Evolutionary conservation across 1,284 basidiomycete species (phyloP).

Genomic region (Cryptococcus jaspeensis): DNA sequence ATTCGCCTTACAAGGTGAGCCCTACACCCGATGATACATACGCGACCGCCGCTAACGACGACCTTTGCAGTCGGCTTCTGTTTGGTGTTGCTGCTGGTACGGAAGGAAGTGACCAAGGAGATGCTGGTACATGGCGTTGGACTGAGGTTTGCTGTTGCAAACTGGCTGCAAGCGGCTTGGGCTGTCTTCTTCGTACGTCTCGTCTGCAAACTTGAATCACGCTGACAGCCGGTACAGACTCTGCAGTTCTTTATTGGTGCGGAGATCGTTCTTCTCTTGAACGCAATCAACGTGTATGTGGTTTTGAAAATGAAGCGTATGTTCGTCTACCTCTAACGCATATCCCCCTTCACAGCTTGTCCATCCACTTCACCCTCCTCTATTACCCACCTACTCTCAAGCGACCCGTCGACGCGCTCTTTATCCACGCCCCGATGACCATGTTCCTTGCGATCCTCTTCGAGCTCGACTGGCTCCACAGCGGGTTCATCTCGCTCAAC

Average conservation of each 20-base stretch:
- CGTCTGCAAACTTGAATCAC: neutral
- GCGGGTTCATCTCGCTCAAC: slow-evolving; percentile 54
- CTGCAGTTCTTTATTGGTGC: slow-evolving; percentile 48
- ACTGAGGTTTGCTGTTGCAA: slow-evolving; percentile 70
- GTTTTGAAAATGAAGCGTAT: neutral
- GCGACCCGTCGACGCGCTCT: slow-evolving; percentile 54
- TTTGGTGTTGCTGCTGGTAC: slow-evolving; percentile 65
- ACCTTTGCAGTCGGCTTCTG: slow-evolving; percentile 71
- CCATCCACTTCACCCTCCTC: slow-evolving; percentile 47
- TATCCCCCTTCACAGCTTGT: slow-evolving; percentile 27
- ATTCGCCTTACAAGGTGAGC: slow-evolving; percentile 45
- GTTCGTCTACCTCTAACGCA: neutral
- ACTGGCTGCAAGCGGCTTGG: slow-evolving; percentile 80
- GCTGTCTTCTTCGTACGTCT: slow-evolving; percentile 72
- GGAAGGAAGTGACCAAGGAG: slow-evolving; percentile 75
- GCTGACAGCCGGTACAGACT: slow-evolving; percentile 25
- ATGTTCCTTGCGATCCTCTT: slow-evolving; percentile 55
- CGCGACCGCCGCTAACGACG: neutral
- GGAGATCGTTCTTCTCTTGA: slow-evolving; percentile 44
- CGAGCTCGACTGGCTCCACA: slow-evolving; percentile 54
- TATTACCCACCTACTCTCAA: slow-evolving; percentile 42
- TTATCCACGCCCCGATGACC: slow-evolving; percentile 56
- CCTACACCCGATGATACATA: neutral
- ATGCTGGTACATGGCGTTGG: slow-evolving; percentile 74
- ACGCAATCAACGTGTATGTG: slow-evolving; percentile 47